Percentiles rank a stretch among this genome's conserved stretches.
Conservation (phyloP, 352 stramenopile genomes). For the Globisporangium middletonii region DNA sequence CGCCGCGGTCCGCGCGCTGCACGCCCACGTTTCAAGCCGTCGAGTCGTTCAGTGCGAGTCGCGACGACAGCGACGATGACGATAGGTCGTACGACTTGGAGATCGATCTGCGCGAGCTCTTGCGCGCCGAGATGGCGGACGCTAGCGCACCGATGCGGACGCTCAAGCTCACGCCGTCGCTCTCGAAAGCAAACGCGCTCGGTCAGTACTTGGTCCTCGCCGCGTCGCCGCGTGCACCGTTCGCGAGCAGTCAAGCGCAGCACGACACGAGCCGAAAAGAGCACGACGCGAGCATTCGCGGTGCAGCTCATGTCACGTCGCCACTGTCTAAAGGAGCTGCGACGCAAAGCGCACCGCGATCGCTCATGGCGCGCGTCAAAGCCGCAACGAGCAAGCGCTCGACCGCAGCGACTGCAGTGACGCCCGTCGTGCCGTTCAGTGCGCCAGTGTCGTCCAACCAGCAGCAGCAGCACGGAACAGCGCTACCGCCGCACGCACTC, state of each 20-base stretch:
- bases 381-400: no score
- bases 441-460: background rate
- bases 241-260: background rate
- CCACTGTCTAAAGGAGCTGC: no score
- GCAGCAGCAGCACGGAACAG: background rate
- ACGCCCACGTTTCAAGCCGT: background rate
- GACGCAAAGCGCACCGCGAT: no score
- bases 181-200: slow-evolving; percentile 23
- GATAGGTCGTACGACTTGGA: slow-evolving; percentile 7
- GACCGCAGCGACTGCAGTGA: background rate
- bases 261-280: no score
- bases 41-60: background rate
- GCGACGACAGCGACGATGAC: background rate
- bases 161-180: slow-evolving; percentile 36
- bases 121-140: slow-evolving; percentile 19
- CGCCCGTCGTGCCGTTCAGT: background rate
- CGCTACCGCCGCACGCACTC: background rate
- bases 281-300: no score
- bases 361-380: no score
- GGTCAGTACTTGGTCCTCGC: slow-evolving; percentile 26
- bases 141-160: slow-evolving; percentile 30
- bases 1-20: background rate
- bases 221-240: background rate
- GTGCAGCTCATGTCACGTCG: no score
- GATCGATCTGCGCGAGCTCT: slow-evolving; percentile 15